Conservation (phyloP, 1,139 yeast genomes). For the Sugiyamaella novakii region DNA sequence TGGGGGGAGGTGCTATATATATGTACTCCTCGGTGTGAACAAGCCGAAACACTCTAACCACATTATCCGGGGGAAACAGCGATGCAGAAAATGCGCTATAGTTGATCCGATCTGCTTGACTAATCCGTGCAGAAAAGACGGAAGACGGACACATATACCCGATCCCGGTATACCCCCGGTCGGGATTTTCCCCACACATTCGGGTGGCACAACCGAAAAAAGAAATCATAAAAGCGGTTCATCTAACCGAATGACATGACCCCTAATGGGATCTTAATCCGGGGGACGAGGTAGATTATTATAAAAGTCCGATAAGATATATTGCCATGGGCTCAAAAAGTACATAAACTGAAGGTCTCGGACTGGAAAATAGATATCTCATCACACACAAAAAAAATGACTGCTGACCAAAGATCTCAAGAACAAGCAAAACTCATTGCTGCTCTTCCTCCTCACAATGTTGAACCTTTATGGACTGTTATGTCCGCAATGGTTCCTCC, state of each 20-base stretch:
- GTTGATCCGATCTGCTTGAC: background rate
- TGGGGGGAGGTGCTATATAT: too few species aligned
- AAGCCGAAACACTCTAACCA: too few species aligned
- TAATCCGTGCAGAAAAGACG: background rate
- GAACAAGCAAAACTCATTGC: slow-evolving; percentile 6
- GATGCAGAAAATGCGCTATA: background rate
- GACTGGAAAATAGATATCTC: too few species aligned
- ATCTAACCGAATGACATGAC: background rate
- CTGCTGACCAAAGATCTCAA: slow-evolving; percentile 1
- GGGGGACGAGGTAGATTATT: background rate
- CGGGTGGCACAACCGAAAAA: background rate
- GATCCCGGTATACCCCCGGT: background rate
- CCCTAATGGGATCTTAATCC: too few species aligned
- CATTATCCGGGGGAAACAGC: background rate
- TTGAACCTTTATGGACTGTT: slow-evolving; percentile 37
- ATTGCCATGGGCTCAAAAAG: too few species aligned
- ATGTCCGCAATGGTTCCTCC: slow-evolving; percentile 39
- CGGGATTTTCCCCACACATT: background rate
- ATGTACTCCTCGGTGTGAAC: too few species aligned
- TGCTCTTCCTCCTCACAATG: slow-evolving; percentile 27
- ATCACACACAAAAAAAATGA: background rate
- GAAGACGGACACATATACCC: too few species aligned
- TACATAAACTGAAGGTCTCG: too few species aligned
- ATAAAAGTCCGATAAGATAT: too few species aligned
- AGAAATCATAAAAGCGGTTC: background rate